phyloP scores from a whole-genome alignment of 106 monocot species.

The Platanthera zijinensis region DNA sequence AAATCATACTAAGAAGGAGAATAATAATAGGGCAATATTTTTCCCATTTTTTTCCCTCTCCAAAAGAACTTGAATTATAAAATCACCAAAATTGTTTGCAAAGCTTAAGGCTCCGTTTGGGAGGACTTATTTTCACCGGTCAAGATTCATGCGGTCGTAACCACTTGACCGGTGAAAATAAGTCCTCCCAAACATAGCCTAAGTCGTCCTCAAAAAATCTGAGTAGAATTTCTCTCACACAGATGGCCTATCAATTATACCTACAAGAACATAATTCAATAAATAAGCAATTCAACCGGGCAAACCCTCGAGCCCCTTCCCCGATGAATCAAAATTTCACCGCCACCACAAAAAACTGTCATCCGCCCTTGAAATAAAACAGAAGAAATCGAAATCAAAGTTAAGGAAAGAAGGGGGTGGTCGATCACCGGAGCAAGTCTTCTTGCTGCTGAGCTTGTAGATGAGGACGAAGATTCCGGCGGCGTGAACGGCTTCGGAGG shows the following conservation, averaged over 20 bases:
- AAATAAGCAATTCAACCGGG: not conserved
- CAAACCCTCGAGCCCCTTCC: not conserved
- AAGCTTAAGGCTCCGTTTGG: too few species aligned
- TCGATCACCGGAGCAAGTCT: conserved; percentile 15
- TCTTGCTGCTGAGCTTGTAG: conserved; percentile 12
- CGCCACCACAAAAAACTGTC: not conserved
- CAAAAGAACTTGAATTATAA: too few species aligned
- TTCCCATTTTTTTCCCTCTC: too few species aligned
- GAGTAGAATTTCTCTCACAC: not conserved
- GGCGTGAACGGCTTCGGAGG: conserved; percentile 14
- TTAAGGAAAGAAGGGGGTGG: not conserved
- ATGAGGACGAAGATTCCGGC: conserved; percentile 21
- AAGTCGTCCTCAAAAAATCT: not conserved
- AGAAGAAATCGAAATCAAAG: not conserved
- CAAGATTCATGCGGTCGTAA: too few species aligned
- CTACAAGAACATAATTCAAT: not conserved
- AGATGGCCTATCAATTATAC: not conserved
- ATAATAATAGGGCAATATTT: too few species aligned
- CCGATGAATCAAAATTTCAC: not conserved
- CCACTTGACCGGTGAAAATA: not conserved
- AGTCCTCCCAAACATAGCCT: too few species aligned
- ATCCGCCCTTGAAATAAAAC: not conserved
- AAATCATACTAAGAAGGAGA: too few species aligned
- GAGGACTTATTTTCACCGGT: too few species aligned
- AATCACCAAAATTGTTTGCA: too few species aligned